These are phyloP conservation scores for Fusarium tanahbumbuense DNA, from an alignment of 2,329 filamentous ascomycete genomes.

Conservation along the genomic window DNA sequence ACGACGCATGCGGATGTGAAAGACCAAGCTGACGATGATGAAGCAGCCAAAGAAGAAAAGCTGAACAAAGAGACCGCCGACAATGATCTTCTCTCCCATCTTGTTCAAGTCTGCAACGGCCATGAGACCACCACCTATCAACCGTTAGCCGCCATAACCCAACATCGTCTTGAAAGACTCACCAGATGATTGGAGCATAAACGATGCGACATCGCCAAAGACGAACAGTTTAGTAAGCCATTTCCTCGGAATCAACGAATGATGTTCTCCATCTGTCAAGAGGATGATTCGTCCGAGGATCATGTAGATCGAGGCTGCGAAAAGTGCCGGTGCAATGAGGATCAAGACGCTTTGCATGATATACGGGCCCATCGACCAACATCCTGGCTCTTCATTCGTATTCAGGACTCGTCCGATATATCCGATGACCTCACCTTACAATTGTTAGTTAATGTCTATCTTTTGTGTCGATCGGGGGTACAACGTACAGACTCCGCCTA, in stretches of 20 bases:
- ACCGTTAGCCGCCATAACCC: neutral
- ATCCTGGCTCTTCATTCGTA: conserved; percentile 52
- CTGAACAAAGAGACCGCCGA: conserved; percentile 65
- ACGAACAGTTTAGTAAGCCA: conserved; percentile 66
- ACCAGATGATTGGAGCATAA: conserved; percentile 49
- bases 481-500: conserved; percentile 40
- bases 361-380: conserved; percentile 51
- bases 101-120: conserved; percentile 33
- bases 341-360: conserved; percentile 55
- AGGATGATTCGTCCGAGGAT: conserved; percentile 56
- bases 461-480: neutral
- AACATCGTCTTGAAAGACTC: neutral
- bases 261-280: conserved; percentile 52
- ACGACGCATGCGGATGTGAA: conserved; percentile 53
- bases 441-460: conserved; percentile 5
- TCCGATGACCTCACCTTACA: conserved; percentile 44
- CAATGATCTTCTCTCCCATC: conserved; percentile 60
- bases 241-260: conserved; percentile 55
- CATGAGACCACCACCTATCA: conserved; percentile 43
- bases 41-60: conserved; percentile 67
- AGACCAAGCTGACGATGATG: conserved; percentile 57
- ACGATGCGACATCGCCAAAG: conserved; percentile 61
- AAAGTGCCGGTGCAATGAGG: conserved; percentile 56
- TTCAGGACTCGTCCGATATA: conserved; percentile 63
- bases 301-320: conserved; percentile 62